Conservation (phyloP, 768 basidiomycete genomes). For the Mycena albidolilacea region DNA sequence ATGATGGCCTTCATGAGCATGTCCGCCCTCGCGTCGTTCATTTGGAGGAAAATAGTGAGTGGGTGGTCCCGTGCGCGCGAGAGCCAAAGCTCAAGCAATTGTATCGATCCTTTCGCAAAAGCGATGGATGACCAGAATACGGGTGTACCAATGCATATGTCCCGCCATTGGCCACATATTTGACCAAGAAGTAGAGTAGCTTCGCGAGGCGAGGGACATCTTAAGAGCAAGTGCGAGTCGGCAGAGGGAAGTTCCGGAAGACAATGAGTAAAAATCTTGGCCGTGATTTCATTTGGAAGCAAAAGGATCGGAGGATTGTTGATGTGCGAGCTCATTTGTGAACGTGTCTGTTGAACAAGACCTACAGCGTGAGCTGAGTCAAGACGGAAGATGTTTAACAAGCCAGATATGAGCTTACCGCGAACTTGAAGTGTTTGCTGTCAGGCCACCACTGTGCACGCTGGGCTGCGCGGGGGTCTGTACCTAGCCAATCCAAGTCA, state of each 20-base stretch:
- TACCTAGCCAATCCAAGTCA: too few relatives aligned
- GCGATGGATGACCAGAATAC: background rate
- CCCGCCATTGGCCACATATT: conserved; percentile 24
- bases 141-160: conserved; percentile 18
- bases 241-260: background rate
- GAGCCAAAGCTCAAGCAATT: conserved; percentile 1
- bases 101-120: background rate
- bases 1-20: background rate
- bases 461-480: too few relatives aligned
- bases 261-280: background rate
- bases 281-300: background rate
- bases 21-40: background rate
- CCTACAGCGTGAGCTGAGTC: too few relatives aligned
- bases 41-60: background rate
- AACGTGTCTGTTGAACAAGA: too few relatives aligned
- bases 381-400: too few relatives aligned
- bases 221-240: background rate
- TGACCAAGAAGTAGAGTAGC: conserved; percentile 1
- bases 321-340: background rate
- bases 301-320: background rate
- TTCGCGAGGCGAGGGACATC: background rate
- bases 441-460: too few relatives aligned
- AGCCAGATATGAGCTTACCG: too few relatives aligned
- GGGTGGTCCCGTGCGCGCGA: background rate
- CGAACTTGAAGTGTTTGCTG: too few relatives aligned